Base-by-base conservation (phyloP, 2,329 filamentous ascomycete species). In the Ceratocystis lukuohia region DNA sequence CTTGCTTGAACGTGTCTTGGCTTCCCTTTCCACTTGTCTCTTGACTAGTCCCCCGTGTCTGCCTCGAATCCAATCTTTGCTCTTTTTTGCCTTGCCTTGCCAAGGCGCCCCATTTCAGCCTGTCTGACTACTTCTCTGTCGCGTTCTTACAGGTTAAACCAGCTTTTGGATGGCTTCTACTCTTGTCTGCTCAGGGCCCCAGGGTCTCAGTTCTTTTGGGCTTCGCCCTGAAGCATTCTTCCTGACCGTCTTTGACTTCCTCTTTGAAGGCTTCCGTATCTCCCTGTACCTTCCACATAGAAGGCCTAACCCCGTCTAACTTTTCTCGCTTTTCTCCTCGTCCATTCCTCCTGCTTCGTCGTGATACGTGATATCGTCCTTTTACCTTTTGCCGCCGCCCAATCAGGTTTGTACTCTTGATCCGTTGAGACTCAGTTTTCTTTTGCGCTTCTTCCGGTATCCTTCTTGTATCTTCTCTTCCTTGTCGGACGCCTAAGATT, bases 101-200 rank as follows among this genome's bases (percentile, higher is more conserved):
- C 22, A 57, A 57, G 53, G 25, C 5, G 30, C 53, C 30, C 17
- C 15, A 28, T 57, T 57, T 56, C 20, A 48, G 7, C 3, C 25
- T 33, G 53, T 17, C 22, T 30, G 22, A 30, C 25, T 28, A 12
- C 6, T 33, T 17, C 22, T 57, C 2, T 57, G 22, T 28, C 25
- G 25, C 22, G 53, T 57, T 22, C 53, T 30, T 57, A 28, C 53
- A 57, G 53, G 53, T 57, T 57, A 57, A 57, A 57, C 53, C 53
- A 57, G 53, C 22, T 50, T 57, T 28, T 10, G 10, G 33, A 37
- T 37, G 33, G 33, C 33, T 10, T 37, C 33, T 12, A 12, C 10
- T 37, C 33, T 37, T 37, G 33, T 28, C 22, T 50, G 53, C 53
- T 28, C 17, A 17, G 25, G 10, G 53, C 25, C 30, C 25, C 10